A percentile compares a stretch with the other conserved stretches of the same genome.
phyloP scores from a whole-genome alignment of 2,329 filamentous ascomycete genomes.

The Aspergillus sp. region DNA sequence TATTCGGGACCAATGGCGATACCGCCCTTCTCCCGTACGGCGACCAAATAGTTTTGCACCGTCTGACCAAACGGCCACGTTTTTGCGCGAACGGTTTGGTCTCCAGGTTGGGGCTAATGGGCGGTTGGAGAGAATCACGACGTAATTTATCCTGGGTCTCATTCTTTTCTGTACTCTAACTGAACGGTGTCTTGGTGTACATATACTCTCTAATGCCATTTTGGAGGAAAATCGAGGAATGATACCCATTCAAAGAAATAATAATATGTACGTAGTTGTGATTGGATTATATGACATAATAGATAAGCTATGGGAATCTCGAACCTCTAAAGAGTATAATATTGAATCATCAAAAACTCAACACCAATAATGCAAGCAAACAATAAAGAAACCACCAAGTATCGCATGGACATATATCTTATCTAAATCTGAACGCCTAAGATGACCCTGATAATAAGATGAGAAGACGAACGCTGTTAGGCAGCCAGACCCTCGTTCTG shows the following conservation, averaged over 20 bases:
- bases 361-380: constrained; percentile 16
- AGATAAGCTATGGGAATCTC: constrained; percentile 18
- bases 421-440: background rate
- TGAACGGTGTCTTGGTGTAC: background rate
- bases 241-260: background rate
- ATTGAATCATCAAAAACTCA: constrained; percentile 3
- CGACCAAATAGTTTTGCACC: constrained; percentile 27
- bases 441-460: background rate
- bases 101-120: constrained; percentile 37
- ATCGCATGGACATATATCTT: constrained; percentile 13
- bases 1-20: constrained; percentile 41
- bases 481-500: constrained; percentile 25
- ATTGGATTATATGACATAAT: background rate
- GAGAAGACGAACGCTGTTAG: constrained; percentile 8
- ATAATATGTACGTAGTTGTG: background rate
- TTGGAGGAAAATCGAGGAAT: background rate
- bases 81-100: constrained; percentile 40
- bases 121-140: constrained; percentile 31
- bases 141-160: constrained; percentile 13
- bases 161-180: background rate
- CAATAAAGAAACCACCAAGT: background rate
- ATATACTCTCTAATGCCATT: background rate
- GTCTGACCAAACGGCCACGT: constrained; percentile 36
- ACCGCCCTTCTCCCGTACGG: constrained; percentile 24
- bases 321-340: background rate